Evolutionary conservation across 306 rosid genomes (phyloP).

Genomic region (Sophora flavescens): DNA sequence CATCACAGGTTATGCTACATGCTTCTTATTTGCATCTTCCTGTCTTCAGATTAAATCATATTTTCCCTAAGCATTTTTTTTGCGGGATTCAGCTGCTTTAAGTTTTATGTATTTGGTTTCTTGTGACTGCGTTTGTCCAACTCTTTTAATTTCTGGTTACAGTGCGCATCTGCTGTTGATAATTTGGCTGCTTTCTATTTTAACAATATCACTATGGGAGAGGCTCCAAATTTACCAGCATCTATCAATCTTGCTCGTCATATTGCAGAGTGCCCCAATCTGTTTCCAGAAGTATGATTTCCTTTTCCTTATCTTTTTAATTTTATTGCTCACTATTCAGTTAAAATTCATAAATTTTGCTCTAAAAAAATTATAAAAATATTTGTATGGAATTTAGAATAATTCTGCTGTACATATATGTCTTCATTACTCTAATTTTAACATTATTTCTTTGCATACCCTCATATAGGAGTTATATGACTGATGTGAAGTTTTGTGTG

Average conservation of each 20-base stretch:
- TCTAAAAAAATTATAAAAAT: neutral
- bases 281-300: constrained; percentile 89
- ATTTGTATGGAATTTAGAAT: constrained; percentile 25
- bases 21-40: constrained; percentile 28
- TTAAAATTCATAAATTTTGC: constrained; percentile 13
- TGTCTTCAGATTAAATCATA: constrained; percentile 33
- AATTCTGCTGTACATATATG: neutral
- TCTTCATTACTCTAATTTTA: constrained; percentile 23
- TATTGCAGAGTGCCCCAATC: constrained; percentile 86
- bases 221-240: constrained; percentile 83
- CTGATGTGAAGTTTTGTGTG: constrained; percentile 12
- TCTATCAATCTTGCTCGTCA: constrained; percentile 87
- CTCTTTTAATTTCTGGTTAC: constrained; percentile 49
- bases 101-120: constrained; percentile 36
- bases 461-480: constrained; percentile 27
- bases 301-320: neutral
- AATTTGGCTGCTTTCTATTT: constrained; percentile 94
- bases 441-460: constrained; percentile 23
- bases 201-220: constrained; percentile 94
- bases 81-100: neutral
- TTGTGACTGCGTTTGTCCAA: constrained; percentile 35
- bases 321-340: constrained; percentile 22
- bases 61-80: neutral
- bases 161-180: constrained; percentile 99
- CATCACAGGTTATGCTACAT: constrained; percentile 83